A percentile compares a stretch with the other conserved stretches of the same genome.
phyloP scores from a whole-genome alignment of 176 grass and related monocot genomes.

The Poa pratensis region DNA sequence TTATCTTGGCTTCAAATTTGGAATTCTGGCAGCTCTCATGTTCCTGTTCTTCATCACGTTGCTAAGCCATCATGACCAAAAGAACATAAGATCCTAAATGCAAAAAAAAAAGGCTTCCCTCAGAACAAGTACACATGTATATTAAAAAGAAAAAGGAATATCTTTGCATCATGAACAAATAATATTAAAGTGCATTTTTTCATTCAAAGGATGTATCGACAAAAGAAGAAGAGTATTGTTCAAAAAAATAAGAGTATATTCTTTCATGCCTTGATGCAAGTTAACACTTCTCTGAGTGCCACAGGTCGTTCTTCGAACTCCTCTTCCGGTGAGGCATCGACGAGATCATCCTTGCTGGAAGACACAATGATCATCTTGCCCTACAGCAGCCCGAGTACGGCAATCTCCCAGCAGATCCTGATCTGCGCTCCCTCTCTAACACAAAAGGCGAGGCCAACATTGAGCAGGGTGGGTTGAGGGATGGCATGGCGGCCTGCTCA shows the following conservation, averaged over 20 bases:
- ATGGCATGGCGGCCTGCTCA: conserved; percentile 62
- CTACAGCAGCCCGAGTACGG: conserved; percentile 34
- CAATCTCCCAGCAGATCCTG: conserved; percentile 68
- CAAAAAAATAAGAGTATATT: not conserved
- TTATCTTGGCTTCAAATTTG: conserved; percentile 78
- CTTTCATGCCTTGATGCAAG: conserved; percentile 51
- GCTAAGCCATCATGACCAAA: conserved; percentile 38
- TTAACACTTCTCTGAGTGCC: conserved; percentile 62
- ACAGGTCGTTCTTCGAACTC: conserved; percentile 60
- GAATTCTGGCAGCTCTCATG: conserved; percentile 68
- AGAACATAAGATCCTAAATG: not conserved
- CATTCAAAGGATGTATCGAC: not conserved
- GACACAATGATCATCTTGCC: conserved; percentile 84
- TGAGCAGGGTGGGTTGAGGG: conserved; percentile 66
- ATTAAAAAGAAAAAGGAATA: not conserved
- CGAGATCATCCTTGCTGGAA: conserved; percentile 63
- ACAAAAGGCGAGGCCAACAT: conserved; percentile 42
- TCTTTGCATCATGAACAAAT: conserved; percentile 15
- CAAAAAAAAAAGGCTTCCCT: no score
- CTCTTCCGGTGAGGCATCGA: conserved; percentile 24
- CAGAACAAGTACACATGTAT: not conserved
- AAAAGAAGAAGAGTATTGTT: not conserved
- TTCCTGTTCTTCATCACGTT: conserved; percentile 69
- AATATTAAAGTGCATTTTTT: not conserved
- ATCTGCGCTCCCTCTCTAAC: conserved; percentile 67